Evolutionary conservation across 164 flowering plant genomes (phyloP).

Genomic region (Stephania yunnanensis): DNA sequence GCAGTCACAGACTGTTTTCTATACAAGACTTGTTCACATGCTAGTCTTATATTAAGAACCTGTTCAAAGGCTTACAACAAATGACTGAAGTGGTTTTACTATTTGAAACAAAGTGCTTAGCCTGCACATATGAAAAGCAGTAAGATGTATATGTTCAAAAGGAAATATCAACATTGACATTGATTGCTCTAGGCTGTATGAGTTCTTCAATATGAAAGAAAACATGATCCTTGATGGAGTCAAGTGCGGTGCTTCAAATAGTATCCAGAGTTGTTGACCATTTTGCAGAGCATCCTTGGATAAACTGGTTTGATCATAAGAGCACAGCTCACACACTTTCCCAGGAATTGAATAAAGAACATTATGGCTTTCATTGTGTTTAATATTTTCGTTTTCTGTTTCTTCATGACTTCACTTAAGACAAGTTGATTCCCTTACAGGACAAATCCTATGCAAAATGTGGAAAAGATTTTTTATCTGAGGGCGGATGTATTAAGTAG

Average conservation of each 20-base stretch:
- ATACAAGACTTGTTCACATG: too few species aligned
- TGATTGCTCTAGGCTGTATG: not conserved
- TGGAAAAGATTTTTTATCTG: slow-evolving; percentile 77
- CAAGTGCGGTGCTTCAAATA: not conserved
- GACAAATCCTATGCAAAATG: slow-evolving; percentile 60
- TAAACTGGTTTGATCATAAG: too few species aligned
- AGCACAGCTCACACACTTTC: not conserved
- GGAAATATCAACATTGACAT: not conserved
- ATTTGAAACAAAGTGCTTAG: not conserved
- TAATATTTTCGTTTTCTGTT: not conserved
- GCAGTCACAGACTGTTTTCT: too few species aligned
- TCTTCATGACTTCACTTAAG: not conserved
- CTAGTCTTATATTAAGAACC: too few species aligned
- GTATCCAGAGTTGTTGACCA: not conserved
- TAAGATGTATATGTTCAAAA: not conserved
- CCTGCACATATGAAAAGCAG: not conserved
- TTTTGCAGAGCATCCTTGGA: not conserved
- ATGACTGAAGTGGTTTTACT: not conserved
- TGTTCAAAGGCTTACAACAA: not conserved
- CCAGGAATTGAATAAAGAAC: not conserved
- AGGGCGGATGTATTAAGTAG: slow-evolving; percentile 62
- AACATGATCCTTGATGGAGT: not conserved
- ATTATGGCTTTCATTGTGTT: not conserved
- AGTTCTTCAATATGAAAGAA: not conserved
- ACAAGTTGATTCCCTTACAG: slow-evolving; percentile 31